Evolutionary conservation across 208 protist genomes (phyloP).

Genomic region (Trypanosoma congolense): DNA sequence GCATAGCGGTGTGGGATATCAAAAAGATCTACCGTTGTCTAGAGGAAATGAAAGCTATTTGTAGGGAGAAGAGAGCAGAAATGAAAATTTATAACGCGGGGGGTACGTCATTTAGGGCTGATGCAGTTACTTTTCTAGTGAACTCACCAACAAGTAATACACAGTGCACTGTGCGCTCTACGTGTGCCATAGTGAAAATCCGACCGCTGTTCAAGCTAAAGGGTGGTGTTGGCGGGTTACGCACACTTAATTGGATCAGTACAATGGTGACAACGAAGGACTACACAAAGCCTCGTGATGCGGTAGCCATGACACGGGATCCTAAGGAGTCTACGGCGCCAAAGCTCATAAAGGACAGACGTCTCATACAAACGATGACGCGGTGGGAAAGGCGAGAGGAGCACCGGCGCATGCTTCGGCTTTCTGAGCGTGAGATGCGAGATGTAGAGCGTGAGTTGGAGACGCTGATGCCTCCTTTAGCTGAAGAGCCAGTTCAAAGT

Average conservation of each 20-base stretch:
- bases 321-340: slow-evolving; percentile 28
- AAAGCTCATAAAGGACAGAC: slow-evolving; percentile 21
- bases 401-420: slow-evolving; percentile 47
- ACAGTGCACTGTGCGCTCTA: slow-evolving; percentile 50
- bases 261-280: slow-evolving; percentile 59
- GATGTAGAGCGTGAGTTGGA: slow-evolving; percentile 69
- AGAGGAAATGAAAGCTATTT: slow-evolving; percentile 37
- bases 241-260: slow-evolving; percentile 68
- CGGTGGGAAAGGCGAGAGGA: slow-evolving; percentile 73
- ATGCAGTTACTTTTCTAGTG: slow-evolving; percentile 67
- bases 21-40: slow-evolving; percentile 72
- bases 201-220: slow-evolving; percentile 77
- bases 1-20: slow-evolving; percentile 80
- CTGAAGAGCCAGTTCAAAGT: slow-evolving; percentile 51
- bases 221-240: slow-evolving; percentile 68
- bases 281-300: slow-evolving; percentile 32
- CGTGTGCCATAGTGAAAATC: slow-evolving; percentile 69
- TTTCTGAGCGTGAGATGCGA: slow-evolving; percentile 72
- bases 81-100: background rate
- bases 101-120: slow-evolving; percentile 20
- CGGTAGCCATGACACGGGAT: slow-evolving; percentile 26
- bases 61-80: background rate
- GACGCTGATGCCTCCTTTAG: slow-evolving; percentile 61
- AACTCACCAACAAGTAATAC: slow-evolving; percentile 6
- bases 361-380: slow-evolving; percentile 49